phyloP scores from a whole-genome alignment of 176 grass and related monocot genomes.

The Dendrocalamus sinicus region DNA sequence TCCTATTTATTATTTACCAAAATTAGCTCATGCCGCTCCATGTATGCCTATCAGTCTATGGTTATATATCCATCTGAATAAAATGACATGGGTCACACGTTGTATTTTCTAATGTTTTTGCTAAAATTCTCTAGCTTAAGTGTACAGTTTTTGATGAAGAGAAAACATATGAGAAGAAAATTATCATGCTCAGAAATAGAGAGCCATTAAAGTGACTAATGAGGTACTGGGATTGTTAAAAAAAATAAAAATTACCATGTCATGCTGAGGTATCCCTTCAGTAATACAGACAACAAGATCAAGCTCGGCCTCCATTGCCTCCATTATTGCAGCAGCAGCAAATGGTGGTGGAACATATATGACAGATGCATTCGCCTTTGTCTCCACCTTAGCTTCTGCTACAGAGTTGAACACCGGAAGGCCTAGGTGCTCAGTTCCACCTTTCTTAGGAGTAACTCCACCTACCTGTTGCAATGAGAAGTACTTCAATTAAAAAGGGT shows the following conservation, averaged over 20 bases:
- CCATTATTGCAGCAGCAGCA: slow-evolving; percentile 96
- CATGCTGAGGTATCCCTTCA: slow-evolving; percentile 98
- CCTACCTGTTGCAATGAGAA: slow-evolving; percentile 61
- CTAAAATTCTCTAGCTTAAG: neutral
- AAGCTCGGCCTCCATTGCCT: slow-evolving; percentile 91
- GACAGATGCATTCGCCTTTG: slow-evolving; percentile 97
- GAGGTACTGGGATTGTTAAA: neutral
- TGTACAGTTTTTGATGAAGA: neutral
- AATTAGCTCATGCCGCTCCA: neutral
- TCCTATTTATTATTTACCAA: neutral
- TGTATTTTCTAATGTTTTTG: neutral
- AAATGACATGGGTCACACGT: neutral
- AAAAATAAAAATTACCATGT: slow-evolving; percentile 70
- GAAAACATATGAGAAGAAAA: neutral
- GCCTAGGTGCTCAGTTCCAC: slow-evolving; percentile 95
- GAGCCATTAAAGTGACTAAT: neutral
- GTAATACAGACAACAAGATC: slow-evolving; percentile 98
- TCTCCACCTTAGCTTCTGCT: slow-evolving; percentile 96
- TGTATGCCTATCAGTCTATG: neutral
- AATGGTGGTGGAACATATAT: slow-evolving; percentile 99
- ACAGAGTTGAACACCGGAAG: slow-evolving; percentile 90
- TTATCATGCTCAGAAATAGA: slow-evolving; percentile 14
- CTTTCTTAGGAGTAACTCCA: slow-evolving; percentile 99
- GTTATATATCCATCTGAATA: neutral
- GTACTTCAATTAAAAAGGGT: neutral